Evolutionary conservation across 305 asterid species (phyloP).

Genomic region (Fraxinus nigra): DNA sequence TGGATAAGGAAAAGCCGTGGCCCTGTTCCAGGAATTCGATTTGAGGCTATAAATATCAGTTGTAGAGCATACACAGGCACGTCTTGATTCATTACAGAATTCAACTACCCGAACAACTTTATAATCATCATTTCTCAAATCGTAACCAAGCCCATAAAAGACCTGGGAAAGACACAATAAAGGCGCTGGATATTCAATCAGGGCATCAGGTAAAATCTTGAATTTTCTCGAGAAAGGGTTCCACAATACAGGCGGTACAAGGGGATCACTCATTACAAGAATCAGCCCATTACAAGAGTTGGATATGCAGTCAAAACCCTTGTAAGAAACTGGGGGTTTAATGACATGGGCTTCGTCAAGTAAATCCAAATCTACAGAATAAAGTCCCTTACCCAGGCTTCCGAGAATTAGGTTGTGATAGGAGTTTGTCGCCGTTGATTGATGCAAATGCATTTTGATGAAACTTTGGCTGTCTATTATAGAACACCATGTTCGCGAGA

Average conservation of each 20-base stretch:
- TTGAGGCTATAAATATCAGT: constrained; percentile 24
- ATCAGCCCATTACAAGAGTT: constrained; percentile 59
- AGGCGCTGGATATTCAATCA: constrained; percentile 21
- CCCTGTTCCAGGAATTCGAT: constrained; percentile 22
- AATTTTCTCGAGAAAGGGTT: constrained; percentile 46
- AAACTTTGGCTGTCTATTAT: constrained; percentile 53
- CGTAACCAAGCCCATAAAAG: constrained; percentile 48
- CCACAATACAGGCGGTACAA: constrained; percentile 44
- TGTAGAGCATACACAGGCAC: constrained; percentile 17
- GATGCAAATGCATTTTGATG: constrained; percentile 48
- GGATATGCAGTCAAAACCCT: constrained; percentile 43
- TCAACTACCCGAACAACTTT: constrained; percentile 42
- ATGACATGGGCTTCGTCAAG: constrained; percentile 33
- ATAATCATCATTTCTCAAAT: constrained; percentile 47
- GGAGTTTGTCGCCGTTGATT: constrained; percentile 25
- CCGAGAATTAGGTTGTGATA: constrained; percentile 41
- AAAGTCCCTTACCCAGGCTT: constrained; percentile 40
- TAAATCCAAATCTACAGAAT: constrained; percentile 33
- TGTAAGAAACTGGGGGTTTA: constrained; percentile 53
- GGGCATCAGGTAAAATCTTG: constrained; percentile 31
- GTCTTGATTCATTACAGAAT: neutral
- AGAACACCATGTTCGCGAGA: constrained; percentile 47
- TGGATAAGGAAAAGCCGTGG: constrained; percentile 25
- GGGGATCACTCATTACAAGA: constrained; percentile 42
- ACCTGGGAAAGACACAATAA: constrained; percentile 16